Conservation (phyloP, 352 stramenopile species). For the Phytopythium oedochilum region DNA sequence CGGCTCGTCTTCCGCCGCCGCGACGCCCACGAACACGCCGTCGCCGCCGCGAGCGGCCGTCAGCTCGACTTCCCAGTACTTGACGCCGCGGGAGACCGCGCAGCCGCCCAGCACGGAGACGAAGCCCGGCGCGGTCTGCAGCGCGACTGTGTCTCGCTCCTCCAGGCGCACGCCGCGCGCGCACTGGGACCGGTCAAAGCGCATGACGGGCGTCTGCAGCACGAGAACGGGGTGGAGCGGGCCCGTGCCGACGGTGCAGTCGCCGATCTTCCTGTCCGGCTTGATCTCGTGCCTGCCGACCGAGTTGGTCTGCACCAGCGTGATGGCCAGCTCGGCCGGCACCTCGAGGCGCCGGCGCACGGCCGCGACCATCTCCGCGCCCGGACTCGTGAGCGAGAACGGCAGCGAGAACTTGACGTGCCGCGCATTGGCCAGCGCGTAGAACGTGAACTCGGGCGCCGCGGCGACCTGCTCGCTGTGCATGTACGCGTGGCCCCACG, state of each 20-base stretch:
- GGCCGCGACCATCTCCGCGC: constrained; percentile 51
- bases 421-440: constrained; percentile 52
- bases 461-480: constrained; percentile 48
- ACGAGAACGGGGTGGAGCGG: constrained; percentile 69
- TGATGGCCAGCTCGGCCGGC: constrained; percentile 44
- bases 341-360: constrained; percentile 49
- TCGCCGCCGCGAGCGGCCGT: constrained; percentile 43
- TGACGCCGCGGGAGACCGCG: constrained; percentile 54
- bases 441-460: constrained; percentile 73
- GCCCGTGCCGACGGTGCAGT: constrained; percentile 59
- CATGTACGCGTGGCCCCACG: constrained; percentile 72
- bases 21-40: constrained; percentile 71
- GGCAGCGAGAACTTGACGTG: constrained; percentile 66
- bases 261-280: constrained; percentile 44
- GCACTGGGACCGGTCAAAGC: constrained; percentile 61
- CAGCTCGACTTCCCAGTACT: constrained; percentile 82
- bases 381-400: constrained; percentile 47
- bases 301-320: constrained; percentile 73
- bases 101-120: constrained; percentile 57
- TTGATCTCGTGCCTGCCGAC: constrained; percentile 68
- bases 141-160: constrained; percentile 39
- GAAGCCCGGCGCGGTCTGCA: constrained; percentile 61
- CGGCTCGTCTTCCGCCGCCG: constrained; percentile 39
- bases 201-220: constrained; percentile 54
- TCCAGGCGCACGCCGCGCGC: constrained; percentile 49